Percentiles rank a stretch among this genome's conserved stretches.
phyloP scores from a whole-genome alignment of 208 protist genomes.

The Leishmania lainsoni region DNA sequence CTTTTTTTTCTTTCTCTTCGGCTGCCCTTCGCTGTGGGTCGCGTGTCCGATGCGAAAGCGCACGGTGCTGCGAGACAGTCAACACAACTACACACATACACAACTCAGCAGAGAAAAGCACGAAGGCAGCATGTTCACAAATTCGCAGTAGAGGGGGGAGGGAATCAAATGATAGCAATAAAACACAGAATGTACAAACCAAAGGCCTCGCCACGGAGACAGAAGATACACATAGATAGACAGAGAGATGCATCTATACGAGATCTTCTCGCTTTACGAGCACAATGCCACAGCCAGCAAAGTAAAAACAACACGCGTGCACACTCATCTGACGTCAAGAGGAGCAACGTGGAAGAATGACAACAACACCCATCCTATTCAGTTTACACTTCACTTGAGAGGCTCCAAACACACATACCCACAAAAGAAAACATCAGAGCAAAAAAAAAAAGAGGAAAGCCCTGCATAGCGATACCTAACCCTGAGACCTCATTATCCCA shows the following conservation, averaged over 20 bases:
- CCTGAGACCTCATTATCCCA: no score
- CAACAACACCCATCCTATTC: not conserved
- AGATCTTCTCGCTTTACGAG: not conserved
- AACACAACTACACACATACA: not conserved
- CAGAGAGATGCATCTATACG: not conserved
- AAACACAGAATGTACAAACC: not conserved
- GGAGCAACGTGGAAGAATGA: not conserved
- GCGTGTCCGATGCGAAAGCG: constrained; percentile 7
- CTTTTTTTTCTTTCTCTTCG: not conserved
- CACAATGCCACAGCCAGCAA: no score
- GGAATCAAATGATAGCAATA: not conserved
- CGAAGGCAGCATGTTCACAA: not conserved
- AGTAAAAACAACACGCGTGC: no score
- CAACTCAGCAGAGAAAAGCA: not conserved
- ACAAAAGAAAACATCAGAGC: not conserved
- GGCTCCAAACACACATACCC: not conserved
- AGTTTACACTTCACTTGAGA: not conserved
- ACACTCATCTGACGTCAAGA: not conserved
- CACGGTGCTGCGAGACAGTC: not conserved
- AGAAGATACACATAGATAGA: not conserved
- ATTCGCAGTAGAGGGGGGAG: not conserved
- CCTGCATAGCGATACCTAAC: not conserved
- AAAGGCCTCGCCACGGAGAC: not conserved
- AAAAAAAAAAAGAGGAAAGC: not conserved
- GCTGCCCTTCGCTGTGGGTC: not conserved